These are phyloP conservation scores for Parathielavia appendiculata DNA, from an alignment of 495 filamentous ascomycete species.

Conservation along the genomic window DNA sequence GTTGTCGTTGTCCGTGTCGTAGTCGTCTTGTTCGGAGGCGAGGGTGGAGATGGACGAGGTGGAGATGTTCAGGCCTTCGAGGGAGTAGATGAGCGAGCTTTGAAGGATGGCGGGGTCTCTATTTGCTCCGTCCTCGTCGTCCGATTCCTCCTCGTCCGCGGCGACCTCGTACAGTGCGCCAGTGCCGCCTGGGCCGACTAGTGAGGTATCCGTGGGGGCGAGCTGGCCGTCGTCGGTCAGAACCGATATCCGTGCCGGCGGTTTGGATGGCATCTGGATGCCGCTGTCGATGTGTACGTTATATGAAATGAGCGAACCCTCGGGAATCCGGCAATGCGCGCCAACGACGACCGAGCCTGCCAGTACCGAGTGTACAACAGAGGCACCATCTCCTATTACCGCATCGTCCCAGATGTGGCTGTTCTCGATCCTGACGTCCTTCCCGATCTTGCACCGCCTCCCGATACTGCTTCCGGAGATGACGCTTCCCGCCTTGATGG, in stretches of 20 bases:
- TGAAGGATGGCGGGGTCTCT: conserved; percentile 36
- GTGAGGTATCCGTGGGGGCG: conserved; percentile 47
- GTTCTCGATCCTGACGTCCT: conserved; percentile 68
- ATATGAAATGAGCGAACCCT: conserved; percentile 75
- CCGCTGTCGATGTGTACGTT: conserved; percentile 65
- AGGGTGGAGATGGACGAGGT: conserved; percentile 69
- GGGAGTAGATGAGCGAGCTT: conserved; percentile 59
- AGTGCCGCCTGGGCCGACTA: conserved; percentile 54
- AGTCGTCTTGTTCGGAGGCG: conserved; percentile 34
- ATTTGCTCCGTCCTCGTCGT: conserved; percentile 45
- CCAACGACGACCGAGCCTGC: conserved; percentile 67
- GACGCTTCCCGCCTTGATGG: conserved; percentile 63
- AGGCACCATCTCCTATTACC: conserved; percentile 64
- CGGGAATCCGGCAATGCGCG: conserved; percentile 58
- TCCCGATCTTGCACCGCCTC: conserved; percentile 76
- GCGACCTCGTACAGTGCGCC: conserved; percentile 46
- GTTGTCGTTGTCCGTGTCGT: conserved; percentile 35
- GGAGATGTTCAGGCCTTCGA: conserved; percentile 63
- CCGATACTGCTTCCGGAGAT: conserved; percentile 74
- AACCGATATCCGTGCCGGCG: conserved; percentile 36
- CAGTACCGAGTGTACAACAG: conserved; percentile 68
- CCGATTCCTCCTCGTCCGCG: conserved; percentile 46
- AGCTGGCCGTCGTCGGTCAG: conserved; percentile 32
- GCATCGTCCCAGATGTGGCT: conserved; percentile 90
- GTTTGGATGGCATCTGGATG: conserved; percentile 27